Evolutionary conservation across 139 green algal species (phyloP), one percentile per base, ranked within the genome.

Genomic region (Haematococcus lacustris): DNA sequence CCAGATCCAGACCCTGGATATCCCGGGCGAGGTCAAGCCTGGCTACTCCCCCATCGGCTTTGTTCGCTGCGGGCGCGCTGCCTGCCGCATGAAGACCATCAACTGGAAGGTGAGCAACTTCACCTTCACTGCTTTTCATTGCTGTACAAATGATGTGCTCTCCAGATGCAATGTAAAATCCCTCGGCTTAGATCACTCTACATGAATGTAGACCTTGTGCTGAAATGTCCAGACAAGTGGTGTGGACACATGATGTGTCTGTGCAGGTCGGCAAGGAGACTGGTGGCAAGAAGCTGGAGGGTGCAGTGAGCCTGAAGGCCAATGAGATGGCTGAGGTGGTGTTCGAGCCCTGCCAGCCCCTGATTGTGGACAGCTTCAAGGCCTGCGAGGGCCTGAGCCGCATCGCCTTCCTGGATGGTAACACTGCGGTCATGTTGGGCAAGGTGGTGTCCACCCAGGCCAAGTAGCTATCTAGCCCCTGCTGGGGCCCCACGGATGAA

Each of bases 61-160:
- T 76, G 91, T 97, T 66, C 91, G 91, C 68, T 94, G 88, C 78
- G 91, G 91, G 63, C 91, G 90, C 83, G 85, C 91, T 60, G 91
- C 91, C 38, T 96, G 91, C 90, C 84, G 86, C 66, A 88, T 96
- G 51, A 86, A 78, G 71, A 76, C 76, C 63, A 88, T 96, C 81
- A 87, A 93, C 86, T 95, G 89, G 90, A 96, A 96, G 91, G 85
- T 88, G n/a, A n/a, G n/a, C n/a, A n/a, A n/a, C n/a, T n/a, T n/a
- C n/a, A n/a, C n/a, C n/a, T n/a, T n/a, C n/a, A n/a, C n/a, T n/a
- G n/a, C n/a, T n/a, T n/a, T n/a, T n/a, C n/a, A n/a, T n/a, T n/a
- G n/a, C n/a, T n/a, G n/a, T n/a, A n/a, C n/a, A n/a, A n/a, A n/a
- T n/a, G n/a, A n/a, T n/a, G n/a, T n/a, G n/a, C n/a, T n/a, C n/a